phyloP scores from a whole-genome alignment of 169 alveolate genomes.

The Plasmodium chabaudi region DNA sequence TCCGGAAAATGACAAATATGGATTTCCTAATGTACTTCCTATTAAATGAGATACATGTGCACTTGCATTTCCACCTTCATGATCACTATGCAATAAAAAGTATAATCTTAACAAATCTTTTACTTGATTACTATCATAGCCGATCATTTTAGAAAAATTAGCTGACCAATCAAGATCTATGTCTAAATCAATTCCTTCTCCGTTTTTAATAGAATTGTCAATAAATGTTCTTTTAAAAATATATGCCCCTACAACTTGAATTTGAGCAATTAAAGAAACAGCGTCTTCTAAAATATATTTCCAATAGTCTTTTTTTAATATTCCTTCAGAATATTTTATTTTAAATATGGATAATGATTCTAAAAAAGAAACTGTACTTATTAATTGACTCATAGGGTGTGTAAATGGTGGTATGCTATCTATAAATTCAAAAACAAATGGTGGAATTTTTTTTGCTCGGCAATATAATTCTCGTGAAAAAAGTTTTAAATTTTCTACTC shows the following conservation, averaged over 20 bases:
- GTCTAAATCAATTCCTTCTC: conserved; percentile 81
- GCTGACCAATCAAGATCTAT: conserved; percentile 85
- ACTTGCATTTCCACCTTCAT: conserved; percentile 96
- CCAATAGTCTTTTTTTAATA: conserved; percentile 91
- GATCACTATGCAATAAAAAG: conserved; percentile 90
- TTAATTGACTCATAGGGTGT: conserved; percentile 97
- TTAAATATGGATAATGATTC: conserved; percentile 90
- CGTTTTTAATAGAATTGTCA: conserved; percentile 78
- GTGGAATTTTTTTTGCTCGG: conserved; percentile 87
- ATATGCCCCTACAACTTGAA: conserved; percentile 81
- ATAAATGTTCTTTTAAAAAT: conserved; percentile 84
- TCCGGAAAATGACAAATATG: conserved; percentile 92
- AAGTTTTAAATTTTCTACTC: conserved; percentile 80
- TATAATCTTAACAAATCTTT: conserved; percentile 85
- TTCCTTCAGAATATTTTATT: conserved; percentile 83
- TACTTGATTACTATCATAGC: conserved; percentile 77
- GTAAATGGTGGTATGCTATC: conserved; percentile 88
- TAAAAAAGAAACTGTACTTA: conserved; percentile 91
- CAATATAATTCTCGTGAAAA: conserved; percentile 86
- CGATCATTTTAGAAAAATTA: conserved; percentile 82
- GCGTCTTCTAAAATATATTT: conserved; percentile 92
- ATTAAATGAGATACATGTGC: conserved; percentile 95
- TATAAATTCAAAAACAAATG: conserved; percentile 86
- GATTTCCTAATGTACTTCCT: conserved; percentile 95
- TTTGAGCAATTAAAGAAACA: conserved; percentile 86